Percentiles rank a stretch among this genome's conserved stretches.
phyloP scores from a whole-genome alignment of 2,329 filamentous ascomycete species.

The Sclerotinia borealis region DNA sequence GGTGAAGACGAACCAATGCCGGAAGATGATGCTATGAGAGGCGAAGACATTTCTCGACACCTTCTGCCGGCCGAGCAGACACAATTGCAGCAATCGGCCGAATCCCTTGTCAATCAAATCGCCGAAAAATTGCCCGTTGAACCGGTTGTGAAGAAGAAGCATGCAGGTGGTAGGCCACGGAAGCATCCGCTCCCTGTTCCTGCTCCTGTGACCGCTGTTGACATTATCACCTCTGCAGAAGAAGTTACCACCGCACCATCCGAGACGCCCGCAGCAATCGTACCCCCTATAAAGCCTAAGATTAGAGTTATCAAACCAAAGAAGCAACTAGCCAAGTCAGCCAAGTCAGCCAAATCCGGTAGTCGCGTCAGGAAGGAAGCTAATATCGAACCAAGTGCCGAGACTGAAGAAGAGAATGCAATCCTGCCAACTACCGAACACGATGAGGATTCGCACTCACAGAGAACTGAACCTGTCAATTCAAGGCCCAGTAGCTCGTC shows the following conservation, averaged over 20 bases:
- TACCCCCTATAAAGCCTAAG: constrained; percentile 11
- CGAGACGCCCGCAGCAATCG: neutral
- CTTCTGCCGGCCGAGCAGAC: constrained; percentile 23
- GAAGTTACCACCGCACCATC: neutral
- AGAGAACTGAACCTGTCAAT: constrained; percentile 15
- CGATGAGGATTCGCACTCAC: constrained; percentile 18
- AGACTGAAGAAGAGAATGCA: constrained; percentile 18
- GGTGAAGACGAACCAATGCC: constrained; percentile 8
- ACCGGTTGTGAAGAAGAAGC: constrained; percentile 18
- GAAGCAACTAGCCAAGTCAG: constrained; percentile 14
- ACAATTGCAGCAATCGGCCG: constrained; percentile 25
- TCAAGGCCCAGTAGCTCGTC: constrained; percentile 22
- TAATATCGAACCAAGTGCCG: constrained; percentile 5
- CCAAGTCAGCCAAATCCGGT: constrained; percentile 13
- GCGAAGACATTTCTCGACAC: constrained; percentile 15
- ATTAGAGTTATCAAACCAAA: constrained; percentile 13
- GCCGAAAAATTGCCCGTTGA: constrained; percentile 5
- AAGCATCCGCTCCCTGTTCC: constrained; percentile 12
- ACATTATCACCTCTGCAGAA: constrained; percentile 1
- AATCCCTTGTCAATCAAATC: constrained; percentile 23
- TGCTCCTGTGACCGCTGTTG: constrained; percentile 1
- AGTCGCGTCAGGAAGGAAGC: constrained; percentile 17
- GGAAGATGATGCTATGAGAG: constrained; percentile 12
- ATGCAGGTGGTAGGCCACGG: constrained; percentile 20
- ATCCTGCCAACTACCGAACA: constrained; percentile 25